Evolutionary conservation across 179 eudicot species (phyloP), one percentile per base, ranked within the genome.

Genomic region (Vitellaria paradoxa): DNA sequence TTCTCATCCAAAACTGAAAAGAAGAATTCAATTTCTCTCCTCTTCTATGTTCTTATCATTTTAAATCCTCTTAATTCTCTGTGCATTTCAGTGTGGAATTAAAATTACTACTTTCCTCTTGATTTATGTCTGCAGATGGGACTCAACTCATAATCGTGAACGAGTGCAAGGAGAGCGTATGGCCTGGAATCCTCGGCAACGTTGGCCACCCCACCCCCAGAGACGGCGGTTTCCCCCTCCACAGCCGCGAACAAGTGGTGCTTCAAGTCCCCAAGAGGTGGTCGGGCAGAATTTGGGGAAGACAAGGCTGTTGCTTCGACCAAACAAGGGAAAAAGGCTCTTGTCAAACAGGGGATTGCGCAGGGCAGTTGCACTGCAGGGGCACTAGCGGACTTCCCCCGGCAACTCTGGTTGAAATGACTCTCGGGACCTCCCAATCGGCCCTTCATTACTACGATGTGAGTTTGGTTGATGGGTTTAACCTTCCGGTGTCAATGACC

Each of bases 261-360:
- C 50, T 90, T 5, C 77, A 86, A 62, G 72, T 88, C 59, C 89
- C 93, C 0, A 81, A 86, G 0, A 21, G 66, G 5, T 92, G 97
- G 97, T 87, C 97, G 0, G 94, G 94, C 13, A 71, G 97, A 63
- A 66, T 91, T 49, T 91, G 97, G 94, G 97, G 84, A 6, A 83
- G 95, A 14, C 90, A 79, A 75, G 97, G 94, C 24, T 92, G 97
- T 81, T 77, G 57, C 59, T 92, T 89, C 50, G 83, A 87, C 86
- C 21, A 66, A 6, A 47, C 56, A 37, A 13, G 79, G 18, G 87
- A 86, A 10, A 82, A 40, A 65, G 90, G 92, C 45, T 57, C 81
- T 13, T 92, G 97, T 71, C 81, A 87, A 18, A 90, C 88, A 0
- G 97, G 97, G 0, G 97, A 90, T 78, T 90, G 97, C 72, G 68